These are phyloP conservation scores for Pleurotus platypus DNA, from an alignment of 768 basidiomycete species.

Conservation along the genomic window DNA sequence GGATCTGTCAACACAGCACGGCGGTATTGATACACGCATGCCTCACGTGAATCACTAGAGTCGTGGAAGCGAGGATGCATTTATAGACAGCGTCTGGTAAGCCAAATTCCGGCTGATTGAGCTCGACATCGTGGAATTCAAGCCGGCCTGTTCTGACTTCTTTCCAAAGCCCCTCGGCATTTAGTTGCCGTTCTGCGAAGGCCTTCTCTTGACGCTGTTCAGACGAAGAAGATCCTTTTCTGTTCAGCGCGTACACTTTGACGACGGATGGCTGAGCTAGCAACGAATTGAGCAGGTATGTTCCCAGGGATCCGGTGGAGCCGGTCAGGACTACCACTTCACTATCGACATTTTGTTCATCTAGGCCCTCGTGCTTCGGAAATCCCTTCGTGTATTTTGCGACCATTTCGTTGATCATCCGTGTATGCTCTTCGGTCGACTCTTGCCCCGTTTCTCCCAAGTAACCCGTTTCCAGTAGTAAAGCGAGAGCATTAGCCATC, in stretches of 20 bases:
- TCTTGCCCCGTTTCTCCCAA: background rate
- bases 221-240: slow-evolving; percentile 2
- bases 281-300: slow-evolving; percentile 12
- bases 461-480: background rate
- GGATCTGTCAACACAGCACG: background rate
- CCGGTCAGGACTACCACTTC: slow-evolving; percentile 16
- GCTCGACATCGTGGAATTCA: background rate
- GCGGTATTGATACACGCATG: background rate
- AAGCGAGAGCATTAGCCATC: background rate
- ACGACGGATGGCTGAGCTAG: slow-evolving; percentile 6
- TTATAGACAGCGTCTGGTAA: background rate
- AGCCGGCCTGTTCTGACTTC: background rate
- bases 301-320: slow-evolving; percentile 16
- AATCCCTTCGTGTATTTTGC: background rate
- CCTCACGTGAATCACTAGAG: background rate
- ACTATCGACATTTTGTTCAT: background rate
- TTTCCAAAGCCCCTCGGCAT: background rate
- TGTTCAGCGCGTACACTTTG: slow-evolving; percentile 18
- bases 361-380: background rate
- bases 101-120: background rate
- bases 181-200: background rate
- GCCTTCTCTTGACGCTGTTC: background rate
- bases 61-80: background rate
- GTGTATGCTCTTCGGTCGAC: background rate
- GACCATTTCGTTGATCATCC: background rate